Evolutionary conservation across 2,329 filamentous ascomycete genomes (phyloP).

Genomic region (Aspergillus sp.): DNA sequence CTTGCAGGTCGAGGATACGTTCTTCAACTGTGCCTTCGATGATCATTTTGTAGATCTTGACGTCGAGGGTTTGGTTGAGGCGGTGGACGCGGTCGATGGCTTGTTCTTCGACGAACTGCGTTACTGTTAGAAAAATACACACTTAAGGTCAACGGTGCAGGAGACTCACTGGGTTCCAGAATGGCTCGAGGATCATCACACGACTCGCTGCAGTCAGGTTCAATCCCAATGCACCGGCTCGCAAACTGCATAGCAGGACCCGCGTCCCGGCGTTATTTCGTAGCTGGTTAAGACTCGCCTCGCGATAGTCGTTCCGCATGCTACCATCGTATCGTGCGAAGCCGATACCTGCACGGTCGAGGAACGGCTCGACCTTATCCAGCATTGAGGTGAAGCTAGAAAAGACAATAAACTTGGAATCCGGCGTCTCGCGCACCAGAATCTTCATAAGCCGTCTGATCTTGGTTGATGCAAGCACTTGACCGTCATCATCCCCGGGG

Average conservation of each 20-base stretch:
- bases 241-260: slow-evolving; percentile 83
- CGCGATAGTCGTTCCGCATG: slow-evolving; percentile 89
- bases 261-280: slow-evolving; percentile 67
- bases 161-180: slow-evolving; percentile 80
- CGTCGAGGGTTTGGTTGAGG: slow-evolving; percentile 92
- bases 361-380: slow-evolving; percentile 87
- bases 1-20: slow-evolving; percentile 86
- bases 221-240: slow-evolving; percentile 84
- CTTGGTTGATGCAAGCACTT: slow-evolving; percentile 65
- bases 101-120: slow-evolving; percentile 93
- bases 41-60: slow-evolving; percentile 90
- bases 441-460: slow-evolving; percentile 78
- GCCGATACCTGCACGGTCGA: slow-evolving; percentile 62
- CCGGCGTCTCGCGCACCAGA: slow-evolving; percentile 63
- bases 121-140: slow-evolving; percentile 8
- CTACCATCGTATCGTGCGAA: slow-evolving; percentile 89
- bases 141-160: slow-evolving; percentile 5
- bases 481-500: slow-evolving; percentile 29
- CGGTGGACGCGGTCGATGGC: slow-evolving; percentile 97
- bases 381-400: slow-evolving; percentile 98
- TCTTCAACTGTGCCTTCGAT: slow-evolving; percentile 83
- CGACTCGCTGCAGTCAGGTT: slow-evolving; percentile 90
- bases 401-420: slow-evolving; percentile 97
- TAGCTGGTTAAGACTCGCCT: slow-evolving; percentile 71
- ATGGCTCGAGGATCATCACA: slow-evolving; percentile 91